A percentile compares a stretch with the other conserved stretches of the same genome.
These are phyloP conservation scores for Candida takata DNA, from an alignment of 805 yeast genomes.

Conservation along the genomic window DNA sequence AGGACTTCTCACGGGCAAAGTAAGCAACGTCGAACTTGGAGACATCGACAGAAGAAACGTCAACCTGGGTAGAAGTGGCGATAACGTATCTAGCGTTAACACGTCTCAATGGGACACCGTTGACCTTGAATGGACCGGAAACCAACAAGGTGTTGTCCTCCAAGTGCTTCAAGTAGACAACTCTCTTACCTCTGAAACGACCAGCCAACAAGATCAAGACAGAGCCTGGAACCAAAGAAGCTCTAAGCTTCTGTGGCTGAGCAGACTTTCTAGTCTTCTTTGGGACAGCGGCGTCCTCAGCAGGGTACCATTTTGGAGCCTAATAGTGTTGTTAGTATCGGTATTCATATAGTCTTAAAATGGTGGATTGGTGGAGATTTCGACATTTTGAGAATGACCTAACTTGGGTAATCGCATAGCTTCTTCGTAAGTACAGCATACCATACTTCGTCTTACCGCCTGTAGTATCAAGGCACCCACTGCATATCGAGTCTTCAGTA, in stretches of 20 bases:
- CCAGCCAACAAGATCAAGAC: constrained; percentile 97
- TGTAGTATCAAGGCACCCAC: too few relatives aligned
- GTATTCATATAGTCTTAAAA: background rate
- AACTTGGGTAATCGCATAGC: too few relatives aligned
- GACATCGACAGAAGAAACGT: constrained; percentile 72
- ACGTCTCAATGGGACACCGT: constrained; percentile 99
- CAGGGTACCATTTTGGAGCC: constrained; percentile 93
- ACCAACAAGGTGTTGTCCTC: constrained; percentile 98
- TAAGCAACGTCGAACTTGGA: constrained; percentile 90
- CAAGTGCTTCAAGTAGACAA: constrained; percentile 91
- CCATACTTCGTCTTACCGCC: too few relatives aligned
- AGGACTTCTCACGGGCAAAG: constrained; percentile 91
- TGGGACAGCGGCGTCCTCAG: constrained; percentile 83
- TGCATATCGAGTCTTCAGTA: too few relatives aligned
- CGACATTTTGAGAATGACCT: too few relatives aligned
- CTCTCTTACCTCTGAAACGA: constrained; percentile 99
- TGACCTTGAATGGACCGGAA: constrained; percentile 98
- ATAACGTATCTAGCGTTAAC: constrained; percentile 98
- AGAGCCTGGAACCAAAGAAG: constrained; percentile 96
- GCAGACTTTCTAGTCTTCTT: constrained; percentile 85
- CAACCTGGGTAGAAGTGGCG: constrained; percentile 93
- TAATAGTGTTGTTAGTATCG: constrained; percentile 3
- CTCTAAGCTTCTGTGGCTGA: constrained; percentile 92
- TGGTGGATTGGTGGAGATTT: background rate
- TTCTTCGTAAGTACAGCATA: too few relatives aligned